Base-by-base conservation (phyloP, 2,329 filamentous ascomycete genomes). In the Zymoseptoria ardabiliae region DNA sequence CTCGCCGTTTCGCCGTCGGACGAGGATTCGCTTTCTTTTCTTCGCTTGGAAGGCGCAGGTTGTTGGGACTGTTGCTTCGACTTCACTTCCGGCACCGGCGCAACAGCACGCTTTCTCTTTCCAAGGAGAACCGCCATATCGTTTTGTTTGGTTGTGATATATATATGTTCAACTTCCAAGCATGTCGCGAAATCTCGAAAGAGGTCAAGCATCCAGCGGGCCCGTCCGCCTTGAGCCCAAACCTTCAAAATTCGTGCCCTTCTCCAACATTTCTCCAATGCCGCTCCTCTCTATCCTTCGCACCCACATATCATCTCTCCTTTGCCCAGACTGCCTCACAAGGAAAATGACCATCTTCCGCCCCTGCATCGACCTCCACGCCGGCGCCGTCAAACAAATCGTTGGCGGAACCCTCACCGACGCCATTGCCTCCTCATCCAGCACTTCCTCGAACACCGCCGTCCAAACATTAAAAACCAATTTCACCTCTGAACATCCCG, bases 341-440 rank as follows among this genome's bases (percentile, higher is more conserved):
- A 54, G n/a, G n/a, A 68, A 49, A 50, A 96, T 99, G 94, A 97
- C 94, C 2, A 86, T 87, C 68, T 99, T 99, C 72, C 83, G 94
- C 48, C 94, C 94, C 20, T 99, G 94, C 72, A 97, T 99, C 75
- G 94, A 99, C 77, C 84, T 99, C 56, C 94, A 99, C 75, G 88
- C 92, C n/a, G 94, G 94, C 13, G 88, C 93, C 72, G 94, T 99
- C 61, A 99, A 99, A 79, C 94, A 99, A 75, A 99, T 99, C 68
- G 92, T 99, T 49, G 94, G 94, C 67, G 93, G 94, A 61, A 97
- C 94, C 1, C 83, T 99, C 63, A 88, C 76, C 83, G 35, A 45
- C 35, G 35, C 35, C 1, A 1, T 45, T n/a, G n/a, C n/a, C n/a
- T n/a, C n/a, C n/a, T n/a, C n/a, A n/a, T n/a, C n/a, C n/a, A n/a